These are phyloP conservation scores for Diplodia seriata DNA, from an alignment of 2,329 filamentous ascomycete species.

Conservation along the genomic window DNA sequence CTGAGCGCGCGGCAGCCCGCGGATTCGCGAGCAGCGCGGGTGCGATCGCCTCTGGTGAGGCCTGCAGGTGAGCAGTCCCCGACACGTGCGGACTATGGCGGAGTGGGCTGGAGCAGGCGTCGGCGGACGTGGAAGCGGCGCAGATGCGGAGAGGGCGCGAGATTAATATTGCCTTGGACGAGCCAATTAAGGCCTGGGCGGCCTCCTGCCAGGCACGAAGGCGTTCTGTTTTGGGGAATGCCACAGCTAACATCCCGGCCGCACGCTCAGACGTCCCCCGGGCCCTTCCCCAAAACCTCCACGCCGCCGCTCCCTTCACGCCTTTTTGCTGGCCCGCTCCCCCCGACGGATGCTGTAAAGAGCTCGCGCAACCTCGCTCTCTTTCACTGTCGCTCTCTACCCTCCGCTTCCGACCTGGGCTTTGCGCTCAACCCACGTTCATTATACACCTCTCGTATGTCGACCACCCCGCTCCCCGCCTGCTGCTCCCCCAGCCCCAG, in stretches of 20 bases:
- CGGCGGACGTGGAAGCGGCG: not conserved
- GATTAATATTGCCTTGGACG: conserved; percentile 26
- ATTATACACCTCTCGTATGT: not conserved
- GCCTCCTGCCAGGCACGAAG: conserved; percentile 28
- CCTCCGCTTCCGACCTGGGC: conserved; percentile 15
- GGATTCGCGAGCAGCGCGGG: conserved; percentile 4
- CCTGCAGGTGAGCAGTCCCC: conserved; percentile 17
- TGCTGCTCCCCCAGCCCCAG: not conserved
- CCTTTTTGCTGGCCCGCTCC: conserved; percentile 17
- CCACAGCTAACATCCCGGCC: conserved; percentile 24
- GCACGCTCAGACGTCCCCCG: conserved; percentile 19
- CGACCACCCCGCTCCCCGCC: not conserved
- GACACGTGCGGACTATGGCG: not conserved
- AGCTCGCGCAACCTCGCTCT: conserved; percentile 12
- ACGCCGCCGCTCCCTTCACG: conserved; percentile 22
- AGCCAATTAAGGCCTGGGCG: conserved; percentile 29
- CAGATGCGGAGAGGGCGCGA: conserved; percentile 20
- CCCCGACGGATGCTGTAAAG: conserved; percentile 22
- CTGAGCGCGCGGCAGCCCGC: conserved; percentile 3
- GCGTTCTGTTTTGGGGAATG: conserved; percentile 33
- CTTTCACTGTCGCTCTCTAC: conserved; percentile 19
- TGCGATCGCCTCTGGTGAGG: conserved; percentile 11
- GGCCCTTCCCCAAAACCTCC: conserved; percentile 25
- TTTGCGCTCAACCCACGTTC: conserved; percentile 19
- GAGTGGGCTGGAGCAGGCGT: not conserved